Base-by-base conservation (phyloP, 2,329 filamentous ascomycete species). In the Cladosporium sphaerospermum region DNA sequence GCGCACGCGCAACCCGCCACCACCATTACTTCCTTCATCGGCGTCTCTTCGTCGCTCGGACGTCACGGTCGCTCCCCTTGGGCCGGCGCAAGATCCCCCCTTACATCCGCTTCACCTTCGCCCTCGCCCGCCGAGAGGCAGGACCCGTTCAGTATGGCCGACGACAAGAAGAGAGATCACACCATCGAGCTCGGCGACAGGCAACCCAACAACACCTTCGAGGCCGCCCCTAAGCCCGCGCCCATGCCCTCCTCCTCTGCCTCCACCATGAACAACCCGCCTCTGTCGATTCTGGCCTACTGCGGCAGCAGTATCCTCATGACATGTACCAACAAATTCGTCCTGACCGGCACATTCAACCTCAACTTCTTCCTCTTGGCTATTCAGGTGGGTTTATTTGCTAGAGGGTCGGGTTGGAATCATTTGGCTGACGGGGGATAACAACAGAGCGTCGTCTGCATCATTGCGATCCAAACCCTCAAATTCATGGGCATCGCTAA, bases 241-340 rank as follows among this genome's bases (percentile, higher is more conserved):
- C 78, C 68, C 72, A 78, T 64, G 65, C 75, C 61, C 64, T 73
- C 67, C 63, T 68, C 69, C 67, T 59, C 71, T 71, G 67, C 69
- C 66, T 71, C 52, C 68, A 69, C 51, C 67, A 70, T 58, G 66
- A 73, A 90, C 73, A 93, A 83, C 71, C 88, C 90, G 13, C 76
- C 82, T 43, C 69, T 93, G 45, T 90, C 92, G 18, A 88, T 99
- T 63, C 68, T 95, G 60, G 83, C 88, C 45, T 99, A 99, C 78
- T 99, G 93, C 73, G 78, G 87, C 65, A 89, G 92, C 50, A 96
- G 91, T n/a, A 99, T 99, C 68, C 82, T 92, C 71, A 99, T 99
- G 93, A 99, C 93, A 7, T 88, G 96, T n/a, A 93, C 95, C 71
- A 99, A 99, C 77, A 99, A 99, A 79, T 99, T 95, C 71, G 91